These are phyloP conservation scores for Aureoboletus auriporus DNA, from an alignment of 768 basidiomycete genomes.

Conservation along the genomic window DNA sequence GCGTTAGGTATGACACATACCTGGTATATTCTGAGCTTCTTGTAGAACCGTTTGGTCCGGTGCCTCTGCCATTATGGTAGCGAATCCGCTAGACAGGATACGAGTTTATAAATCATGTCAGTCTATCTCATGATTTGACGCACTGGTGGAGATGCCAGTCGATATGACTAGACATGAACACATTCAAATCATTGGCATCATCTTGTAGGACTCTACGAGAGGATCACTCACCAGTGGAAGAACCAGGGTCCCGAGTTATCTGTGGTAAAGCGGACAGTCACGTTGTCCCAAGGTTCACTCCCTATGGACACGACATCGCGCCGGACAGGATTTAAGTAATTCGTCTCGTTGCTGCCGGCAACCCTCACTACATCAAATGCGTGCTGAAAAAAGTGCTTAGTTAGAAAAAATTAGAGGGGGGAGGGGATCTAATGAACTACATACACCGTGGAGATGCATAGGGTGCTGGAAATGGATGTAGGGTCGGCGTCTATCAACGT, in stretches of 20 bases:
- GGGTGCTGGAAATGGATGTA: slow-evolving; percentile 20
- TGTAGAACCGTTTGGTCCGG: too few relatives aligned
- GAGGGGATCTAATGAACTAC: slow-evolving; percentile 2
- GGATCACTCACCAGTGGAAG: slow-evolving; percentile 29
- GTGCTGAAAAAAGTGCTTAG: slow-evolving; percentile 17
- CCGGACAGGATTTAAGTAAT: slow-evolving; percentile 30
- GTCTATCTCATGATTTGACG: too few relatives aligned
- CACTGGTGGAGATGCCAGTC: too few relatives aligned
- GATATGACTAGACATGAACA: too few relatives aligned
- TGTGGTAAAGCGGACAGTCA: slow-evolving; percentile 54
- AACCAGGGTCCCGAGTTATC: slow-evolving; percentile 65
- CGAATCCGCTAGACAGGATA: too few relatives aligned
- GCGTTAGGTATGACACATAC: too few relatives aligned
- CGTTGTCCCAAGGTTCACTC: slow-evolving; percentile 33
- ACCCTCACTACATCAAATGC: slow-evolving; percentile 29
- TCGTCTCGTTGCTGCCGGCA: slow-evolving; percentile 20
- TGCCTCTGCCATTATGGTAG: too few relatives aligned
- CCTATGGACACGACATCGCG: slow-evolving; percentile 24
- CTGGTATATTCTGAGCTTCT: too few relatives aligned
- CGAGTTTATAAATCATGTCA: too few relatives aligned
- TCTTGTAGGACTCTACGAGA: too few relatives aligned
- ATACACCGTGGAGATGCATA: slow-evolving; percentile 34
- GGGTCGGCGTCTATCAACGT: neutral
- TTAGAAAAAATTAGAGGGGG: neutral
- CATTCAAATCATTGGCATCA: too few relatives aligned